Conservation (phyloP, 31 red algal genomes). For the Bonnemaisonia californica region DNA sequence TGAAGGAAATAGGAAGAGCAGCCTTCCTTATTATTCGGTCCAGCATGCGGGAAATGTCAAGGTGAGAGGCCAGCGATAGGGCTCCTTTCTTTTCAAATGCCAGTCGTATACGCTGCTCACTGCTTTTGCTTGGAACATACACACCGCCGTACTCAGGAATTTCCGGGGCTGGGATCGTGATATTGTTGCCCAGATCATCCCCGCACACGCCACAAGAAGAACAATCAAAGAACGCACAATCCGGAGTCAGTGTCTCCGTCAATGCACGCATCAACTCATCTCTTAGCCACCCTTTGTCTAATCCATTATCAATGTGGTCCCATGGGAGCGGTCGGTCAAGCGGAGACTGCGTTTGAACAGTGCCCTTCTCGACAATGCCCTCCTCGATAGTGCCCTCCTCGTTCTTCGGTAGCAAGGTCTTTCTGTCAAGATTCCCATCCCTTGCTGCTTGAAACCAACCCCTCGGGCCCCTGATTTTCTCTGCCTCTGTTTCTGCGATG, state of each 20-base stretch:
- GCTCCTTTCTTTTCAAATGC: slow-evolving; percentile 59
- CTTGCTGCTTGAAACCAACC: slow-evolving; percentile 64
- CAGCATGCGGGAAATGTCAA: slow-evolving; percentile 59
- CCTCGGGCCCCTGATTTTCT: slow-evolving; percentile 52
- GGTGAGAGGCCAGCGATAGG: slow-evolving; percentile 56
- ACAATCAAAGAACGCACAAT: slow-evolving; percentile 76
- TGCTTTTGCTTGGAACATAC: slow-evolving; percentile 36
- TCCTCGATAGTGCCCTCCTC: neutral
- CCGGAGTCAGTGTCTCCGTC: slow-evolving; percentile 66
- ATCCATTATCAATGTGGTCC: slow-evolving; percentile 79
- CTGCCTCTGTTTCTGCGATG: slow-evolving; percentile 59
- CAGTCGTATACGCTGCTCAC: slow-evolving; percentile 48
- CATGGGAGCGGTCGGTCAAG: slow-evolving; percentile 78
- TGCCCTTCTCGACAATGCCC: neutral
- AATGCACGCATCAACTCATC: slow-evolving; percentile 81
- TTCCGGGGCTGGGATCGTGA: slow-evolving; percentile 48
- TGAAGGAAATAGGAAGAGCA: slow-evolving; percentile 65
- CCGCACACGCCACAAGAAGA: slow-evolving; percentile 74
- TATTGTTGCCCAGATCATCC: slow-evolving; percentile 68
- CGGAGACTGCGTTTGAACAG: slow-evolving; percentile 5
- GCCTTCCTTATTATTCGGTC: slow-evolving; percentile 60
- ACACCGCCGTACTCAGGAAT: slow-evolving; percentile 51
- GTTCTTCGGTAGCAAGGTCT: slow-evolving; percentile 38
- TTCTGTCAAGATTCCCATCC: slow-evolving; percentile 36
- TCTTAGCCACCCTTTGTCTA: slow-evolving; percentile 82